Evolutionary conservation across 2,329 filamentous ascomycete genomes (phyloP), one percentile per base, ranked within the genome.

Genomic region (Colletotrichum filicis): DNA sequence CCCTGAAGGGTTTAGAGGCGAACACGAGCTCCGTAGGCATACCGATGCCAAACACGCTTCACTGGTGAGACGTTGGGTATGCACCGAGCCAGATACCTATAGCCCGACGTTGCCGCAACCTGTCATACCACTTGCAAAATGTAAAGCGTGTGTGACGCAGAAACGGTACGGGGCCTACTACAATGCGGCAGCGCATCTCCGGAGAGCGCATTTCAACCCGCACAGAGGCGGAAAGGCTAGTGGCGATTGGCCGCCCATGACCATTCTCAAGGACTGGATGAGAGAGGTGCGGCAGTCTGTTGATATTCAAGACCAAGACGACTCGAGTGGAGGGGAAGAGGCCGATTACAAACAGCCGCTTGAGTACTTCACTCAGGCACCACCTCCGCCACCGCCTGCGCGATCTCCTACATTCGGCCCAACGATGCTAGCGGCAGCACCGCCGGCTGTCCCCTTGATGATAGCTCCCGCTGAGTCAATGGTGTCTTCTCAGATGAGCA

Each of bases 1-100:
- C 74, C 93, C 93, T 3, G 92, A 95, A 74, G 95, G 95, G 5
- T 98, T 98, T 81, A 92, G 95, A 58, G 95, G 95, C 71, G 95
- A 97, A 68, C 95, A 98, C 81, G 95, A 98, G 81, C 87, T 95
- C 61, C 87, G 92, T 68, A 88, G 93, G 70, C 93, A 95, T 80
- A 86, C 84, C 22, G 88, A 90, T 73, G 88, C 88, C 5, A 89
- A 89, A 73, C 88, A 90, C 75, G 87, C 88, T 4, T 84, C 87
- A 11, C 78, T 88, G 46, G 87, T 89, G 32, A 88, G 87, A 78
- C 82, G 87, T 77, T 90, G 87, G 87, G 85, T 90, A 22, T 90
- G 88, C 79, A 86, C 84, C 35, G 87, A 90, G 74, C 88, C 87
- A 30, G 82, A 85, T 19, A 81, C 75, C 52, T 75, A 81, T 59